Evolutionary conservation across 768 basidiomycete genomes (phyloP).

Genomic region (Gloeopeniophorella convolvens): DNA sequence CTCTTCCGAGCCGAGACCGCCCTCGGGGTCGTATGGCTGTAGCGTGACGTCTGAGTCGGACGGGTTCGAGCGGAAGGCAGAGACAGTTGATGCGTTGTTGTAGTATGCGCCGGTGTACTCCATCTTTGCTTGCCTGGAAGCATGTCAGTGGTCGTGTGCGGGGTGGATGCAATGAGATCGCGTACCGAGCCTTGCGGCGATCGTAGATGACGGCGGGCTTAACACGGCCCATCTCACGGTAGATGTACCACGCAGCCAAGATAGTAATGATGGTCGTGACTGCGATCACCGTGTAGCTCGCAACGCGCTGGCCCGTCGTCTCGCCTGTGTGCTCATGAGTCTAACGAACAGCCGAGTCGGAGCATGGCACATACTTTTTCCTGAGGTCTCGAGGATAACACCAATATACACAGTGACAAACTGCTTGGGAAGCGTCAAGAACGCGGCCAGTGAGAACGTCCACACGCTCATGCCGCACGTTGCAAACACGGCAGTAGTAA

Average conservation of each 20-base stretch:
- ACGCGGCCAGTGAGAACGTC: constrained; percentile 70
- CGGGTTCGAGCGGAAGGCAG: constrained; percentile 26
- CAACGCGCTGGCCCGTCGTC: constrained; percentile 52
- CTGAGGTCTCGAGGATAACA: constrained; percentile 50
- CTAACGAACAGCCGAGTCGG: not conserved
- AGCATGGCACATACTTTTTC: not conserved
- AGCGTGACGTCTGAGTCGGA: constrained; percentile 42
- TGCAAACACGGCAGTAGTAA: constrained; percentile 83
- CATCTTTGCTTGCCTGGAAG: constrained; percentile 51
- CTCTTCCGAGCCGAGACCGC: constrained; percentile 10
- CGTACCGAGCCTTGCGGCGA: constrained; percentile 63
- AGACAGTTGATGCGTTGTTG: constrained; percentile 14
- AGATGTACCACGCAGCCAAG: constrained; percentile 80
- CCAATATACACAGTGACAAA: constrained; percentile 90
- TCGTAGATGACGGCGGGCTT: constrained; percentile 65
- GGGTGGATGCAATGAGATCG: too few relatives aligned
- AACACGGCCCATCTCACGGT: constrained; percentile 57
- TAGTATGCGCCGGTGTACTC: constrained; percentile 16
- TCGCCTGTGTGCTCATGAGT: constrained; percentile 25
- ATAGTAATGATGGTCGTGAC: constrained; percentile 68
- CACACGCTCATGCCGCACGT: constrained; percentile 84
- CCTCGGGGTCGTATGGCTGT: constrained; percentile 26
- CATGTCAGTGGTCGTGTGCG: too few relatives aligned
- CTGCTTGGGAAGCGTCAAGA: constrained; percentile 85
- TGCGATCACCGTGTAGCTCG: constrained; percentile 57